Percentiles rank a stretch among this genome's conserved stretches.
Evolutionary conservation across 1,284 basidiomycete species (phyloP).

Genomic region (Golubevia sp.): DNA sequence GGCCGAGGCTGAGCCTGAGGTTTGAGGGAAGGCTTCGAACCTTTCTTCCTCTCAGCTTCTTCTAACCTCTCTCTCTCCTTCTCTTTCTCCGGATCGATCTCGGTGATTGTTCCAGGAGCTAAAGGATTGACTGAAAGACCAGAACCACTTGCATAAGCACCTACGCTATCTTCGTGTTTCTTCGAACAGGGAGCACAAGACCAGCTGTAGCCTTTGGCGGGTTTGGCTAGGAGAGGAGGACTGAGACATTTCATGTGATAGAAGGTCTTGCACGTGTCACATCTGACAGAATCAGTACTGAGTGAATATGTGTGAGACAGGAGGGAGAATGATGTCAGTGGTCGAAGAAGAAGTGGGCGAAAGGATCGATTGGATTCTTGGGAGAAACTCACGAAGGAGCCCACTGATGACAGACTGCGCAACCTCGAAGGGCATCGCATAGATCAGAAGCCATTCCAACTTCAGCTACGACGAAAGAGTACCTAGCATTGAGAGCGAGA

Average conservation of each 20-base stretch:
- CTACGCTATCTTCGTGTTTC: constrained; percentile 84
- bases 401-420: constrained; percentile 84
- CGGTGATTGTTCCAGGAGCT: neutral
- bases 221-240: constrained; percentile 91
- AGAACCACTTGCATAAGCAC: constrained; percentile 62
- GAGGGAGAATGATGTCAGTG: constrained; percentile 10
- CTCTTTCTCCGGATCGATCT: constrained; percentile 14
- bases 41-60: neutral
- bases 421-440: constrained; percentile 82
- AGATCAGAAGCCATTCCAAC: constrained; percentile 88
- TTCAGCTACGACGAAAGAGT: constrained; percentile 94
- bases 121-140: constrained; percentile 63
- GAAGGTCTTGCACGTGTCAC: constrained; percentile 88
- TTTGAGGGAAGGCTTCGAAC: constrained; percentile 2
- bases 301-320: too few species aligned
- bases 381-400: constrained; percentile 74
- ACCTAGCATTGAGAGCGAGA: constrained; percentile 71
- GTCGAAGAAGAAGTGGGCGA: too few species aligned
- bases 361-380: neutral
- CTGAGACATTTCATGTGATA: constrained; percentile 95
- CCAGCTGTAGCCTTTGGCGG: constrained; percentile 96
- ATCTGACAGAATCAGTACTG: constrained; percentile 86
- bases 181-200: constrained; percentile 90
- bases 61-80: constrained; percentile 15
- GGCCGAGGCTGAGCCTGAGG: constrained; percentile 6